Conservation (phyloP, 345 rosid species). For the Euphorbia pulcherrima region DNA sequence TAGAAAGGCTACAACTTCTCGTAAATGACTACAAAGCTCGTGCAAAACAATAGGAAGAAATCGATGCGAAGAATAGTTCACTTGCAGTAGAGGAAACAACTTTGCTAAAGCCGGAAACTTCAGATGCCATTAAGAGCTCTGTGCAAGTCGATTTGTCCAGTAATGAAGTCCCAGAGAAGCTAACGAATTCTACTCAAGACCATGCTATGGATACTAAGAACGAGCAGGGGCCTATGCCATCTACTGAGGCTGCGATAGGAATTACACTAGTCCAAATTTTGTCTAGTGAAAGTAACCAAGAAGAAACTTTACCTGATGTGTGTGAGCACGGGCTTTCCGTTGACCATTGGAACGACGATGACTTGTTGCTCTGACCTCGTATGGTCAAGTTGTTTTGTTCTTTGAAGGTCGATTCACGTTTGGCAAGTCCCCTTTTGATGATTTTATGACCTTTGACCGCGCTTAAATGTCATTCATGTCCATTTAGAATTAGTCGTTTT, state of each 20-base stretch:
- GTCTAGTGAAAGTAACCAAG: neutral
- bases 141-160: slow-evolving; percentile 19
- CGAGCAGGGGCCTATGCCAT: slow-evolving; percentile 3
- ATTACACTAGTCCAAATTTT: neutral
- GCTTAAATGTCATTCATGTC: too few species aligned
- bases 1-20: slow-evolving; percentile 53
- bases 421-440: too few species aligned
- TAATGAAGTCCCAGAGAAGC: slow-evolving; percentile 14
- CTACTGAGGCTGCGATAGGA: slow-evolving; percentile 5
- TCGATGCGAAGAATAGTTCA: slow-evolving; percentile 34
- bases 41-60: slow-evolving; percentile 52
- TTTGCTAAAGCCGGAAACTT: slow-evolving; percentile 21
- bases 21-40: slow-evolving; percentile 43
- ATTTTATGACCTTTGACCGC: too few species aligned
- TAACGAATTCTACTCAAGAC: slow-evolving; percentile 6
- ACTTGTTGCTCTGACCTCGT: too few species aligned
- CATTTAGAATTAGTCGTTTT: too few species aligned
- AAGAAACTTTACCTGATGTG: neutral
- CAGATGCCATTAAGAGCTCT: slow-evolving; percentile 18
- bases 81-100: slow-evolving; percentile 23
- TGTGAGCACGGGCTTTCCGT: too few species aligned
- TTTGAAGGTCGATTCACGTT: too few species aligned
- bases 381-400: too few species aligned
- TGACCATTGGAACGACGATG: too few species aligned
- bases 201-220: slow-evolving; percentile 12